Evolutionary conservation across 2,329 filamentous ascomycete species (phyloP), one percentile per base, ranked within the genome.

Genomic region (Cordyceps javanica): DNA sequence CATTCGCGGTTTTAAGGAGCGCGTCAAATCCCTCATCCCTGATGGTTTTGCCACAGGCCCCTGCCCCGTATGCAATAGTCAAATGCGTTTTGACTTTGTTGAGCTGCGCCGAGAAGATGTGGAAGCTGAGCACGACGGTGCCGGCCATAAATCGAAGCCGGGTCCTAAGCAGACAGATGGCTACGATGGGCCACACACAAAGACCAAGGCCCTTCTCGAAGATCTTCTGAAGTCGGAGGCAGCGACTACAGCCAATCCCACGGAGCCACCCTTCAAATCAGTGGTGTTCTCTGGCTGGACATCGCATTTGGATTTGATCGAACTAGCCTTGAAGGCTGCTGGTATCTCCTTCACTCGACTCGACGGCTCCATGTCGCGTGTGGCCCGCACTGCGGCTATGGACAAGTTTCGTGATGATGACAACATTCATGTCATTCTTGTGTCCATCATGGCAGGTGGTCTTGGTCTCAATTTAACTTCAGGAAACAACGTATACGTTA

Each of bases 231-330:
- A 79, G 52, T 83, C 85, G 53, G 83, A 85, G 58, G 76, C 77
- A 0, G 82, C 87, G 67, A 90, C 85, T 60, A 78, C 81, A 38
- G 75, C 74, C 0, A 76, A 82, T 10, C 82, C 85, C 0, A 74
- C 82, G 11, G 83, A 92, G 66, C 82, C 84, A 0, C 92, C 92
- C 0, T 88, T 90, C 73, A 97, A 96, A 70, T 94, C 90, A 26
- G 91, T 99, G 14, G 86, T 99, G 7, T 97, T 97, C 72, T 96
- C 91, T 0, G 87, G 87, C n/a, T 97, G 94, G 92, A 97, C 94
- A 0, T 87, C 89, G 0, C 92, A 97, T 68, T 83, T 99, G 16
- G 92, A 97, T 69, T 82, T 99, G 21, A 96, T 99, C 63, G 86
- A 94, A 68, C 79, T 90, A 51, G 93, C 92, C 0, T 80, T 97